Conservation (phyloP, 345 rosid genomes). For the Cardamine occulta region DNA sequence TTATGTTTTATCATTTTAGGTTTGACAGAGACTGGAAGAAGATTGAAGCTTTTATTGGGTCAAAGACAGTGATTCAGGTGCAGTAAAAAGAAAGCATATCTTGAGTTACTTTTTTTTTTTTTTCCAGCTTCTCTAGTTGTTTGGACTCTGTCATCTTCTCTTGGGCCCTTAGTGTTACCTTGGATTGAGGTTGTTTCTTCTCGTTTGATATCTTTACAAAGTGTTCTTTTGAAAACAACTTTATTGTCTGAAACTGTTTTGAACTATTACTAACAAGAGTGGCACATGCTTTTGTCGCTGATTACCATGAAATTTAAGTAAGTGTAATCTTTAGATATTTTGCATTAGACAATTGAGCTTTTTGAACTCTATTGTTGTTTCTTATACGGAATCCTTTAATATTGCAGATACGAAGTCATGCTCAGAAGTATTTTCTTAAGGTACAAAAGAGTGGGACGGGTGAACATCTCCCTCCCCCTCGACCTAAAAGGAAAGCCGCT, state of each 20-base stretch:
- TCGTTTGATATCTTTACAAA: slow-evolving; percentile 24
- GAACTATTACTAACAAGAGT: slow-evolving; percentile 17
- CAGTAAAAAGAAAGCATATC: slow-evolving; percentile 7
- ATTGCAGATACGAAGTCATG: slow-evolving; percentile 84
- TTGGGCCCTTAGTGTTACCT: slow-evolving; percentile 30
- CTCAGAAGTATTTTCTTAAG: slow-evolving; percentile 88
- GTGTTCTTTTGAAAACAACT: slow-evolving; percentile 2
- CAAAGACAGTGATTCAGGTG: slow-evolving; percentile 92
- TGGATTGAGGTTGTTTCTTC: slow-evolving; percentile 23
- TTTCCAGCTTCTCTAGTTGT: not conserved
- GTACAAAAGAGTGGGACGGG: slow-evolving; percentile 83
- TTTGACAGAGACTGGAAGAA: slow-evolving; percentile 97
- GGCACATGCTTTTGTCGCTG: slow-evolving; percentile 30
- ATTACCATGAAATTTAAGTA: not conserved
- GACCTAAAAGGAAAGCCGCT: slow-evolving; percentile 91
- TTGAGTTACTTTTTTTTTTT: not conserved
- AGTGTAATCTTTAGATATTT: slow-evolving; percentile 20
- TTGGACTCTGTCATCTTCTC: slow-evolving; percentile 16
- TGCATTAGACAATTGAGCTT: slow-evolving; percentile 14
- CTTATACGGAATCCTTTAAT: not conserved
- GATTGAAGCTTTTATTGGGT: slow-evolving; percentile 87
- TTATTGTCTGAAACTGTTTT: slow-evolving; percentile 20
- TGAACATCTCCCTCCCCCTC: slow-evolving; percentile 92
- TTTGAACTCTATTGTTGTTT: not conserved
- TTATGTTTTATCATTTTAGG: slow-evolving; percentile 44